phyloP scores from a whole-genome alignment of 805 yeast species.

The Cyberlindnera japonica region DNA sequence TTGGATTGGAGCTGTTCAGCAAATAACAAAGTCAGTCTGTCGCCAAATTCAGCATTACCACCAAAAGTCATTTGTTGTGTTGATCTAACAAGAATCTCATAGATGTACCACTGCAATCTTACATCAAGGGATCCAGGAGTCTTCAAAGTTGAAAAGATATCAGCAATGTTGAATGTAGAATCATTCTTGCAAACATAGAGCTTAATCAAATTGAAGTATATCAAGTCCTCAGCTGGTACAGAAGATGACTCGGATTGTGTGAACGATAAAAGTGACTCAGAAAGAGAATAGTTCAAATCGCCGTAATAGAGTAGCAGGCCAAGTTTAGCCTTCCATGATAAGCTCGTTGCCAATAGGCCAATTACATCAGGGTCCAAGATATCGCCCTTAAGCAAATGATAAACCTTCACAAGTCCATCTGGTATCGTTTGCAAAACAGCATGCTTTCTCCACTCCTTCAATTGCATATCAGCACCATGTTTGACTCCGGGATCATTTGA shows the following conservation, averaged over 20 bases:
- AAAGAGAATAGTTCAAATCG: constrained; percentile 36
- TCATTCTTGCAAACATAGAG: constrained; percentile 27
- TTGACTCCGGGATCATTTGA: constrained; percentile 61
- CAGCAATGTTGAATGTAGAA: constrained; percentile 15
- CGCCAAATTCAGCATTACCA: constrained; percentile 28
- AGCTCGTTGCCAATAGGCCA: constrained; percentile 30
- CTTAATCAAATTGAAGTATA: constrained; percentile 28
- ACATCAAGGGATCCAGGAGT: constrained; percentile 28
- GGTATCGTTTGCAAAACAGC: constrained; percentile 48
- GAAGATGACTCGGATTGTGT: constrained; percentile 17
- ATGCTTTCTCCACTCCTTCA: constrained; percentile 58
- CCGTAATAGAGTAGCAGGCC: constrained; percentile 64
- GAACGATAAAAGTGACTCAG: constrained; percentile 31
- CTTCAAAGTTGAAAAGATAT: constrained; percentile 17
- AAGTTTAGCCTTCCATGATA: constrained; percentile 66
- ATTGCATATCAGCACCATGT: constrained; percentile 54
- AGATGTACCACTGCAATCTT: constrained; percentile 50
- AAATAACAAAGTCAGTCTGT: constrained; percentile 37
- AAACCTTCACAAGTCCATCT: constrained; percentile 49
- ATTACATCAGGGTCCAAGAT: constrained; percentile 29
- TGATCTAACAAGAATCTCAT: constrained; percentile 40
- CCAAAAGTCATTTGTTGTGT: constrained; percentile 27
- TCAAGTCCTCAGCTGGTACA: constrained; percentile 16
- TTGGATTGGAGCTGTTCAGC: constrained; percentile 48
- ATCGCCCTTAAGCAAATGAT: constrained; percentile 59